Evolutionary conservation across 2,329 filamentous ascomycete genomes (phyloP).

Genomic region (Helminthosporium solani): DNA sequence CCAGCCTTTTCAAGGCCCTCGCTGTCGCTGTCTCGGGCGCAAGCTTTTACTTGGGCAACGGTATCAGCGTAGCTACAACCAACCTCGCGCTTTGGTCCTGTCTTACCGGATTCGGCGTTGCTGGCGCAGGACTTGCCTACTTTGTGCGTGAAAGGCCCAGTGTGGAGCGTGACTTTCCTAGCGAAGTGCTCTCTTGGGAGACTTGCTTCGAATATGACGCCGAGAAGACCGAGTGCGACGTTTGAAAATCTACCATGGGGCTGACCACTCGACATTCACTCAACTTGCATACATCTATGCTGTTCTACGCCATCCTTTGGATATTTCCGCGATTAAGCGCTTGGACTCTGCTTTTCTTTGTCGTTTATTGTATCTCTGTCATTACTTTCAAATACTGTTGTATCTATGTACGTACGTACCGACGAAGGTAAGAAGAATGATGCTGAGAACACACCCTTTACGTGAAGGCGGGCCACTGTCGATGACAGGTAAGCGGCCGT

Average conservation of each 20-base stretch:
- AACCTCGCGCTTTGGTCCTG: constrained; percentile 50
- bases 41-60: constrained; percentile 49
- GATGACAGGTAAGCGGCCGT: constrained; percentile 1
- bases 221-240: constrained; percentile 20
- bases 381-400: not conserved
- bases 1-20: constrained; percentile 49
- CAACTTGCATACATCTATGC: constrained; percentile 2
- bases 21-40: constrained; percentile 49
- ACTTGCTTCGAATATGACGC: constrained; percentile 48
- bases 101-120: constrained; percentile 43
- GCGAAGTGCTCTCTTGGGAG: constrained; percentile 48
- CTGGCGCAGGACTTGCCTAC: constrained; percentile 47
- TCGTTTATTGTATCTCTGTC: not conserved
- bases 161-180: constrained; percentile 48
- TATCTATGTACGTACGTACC: not conserved
- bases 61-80: constrained; percentile 45
- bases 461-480: not conserved
- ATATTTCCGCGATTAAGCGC: not conserved
- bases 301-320: constrained; percentile 1
- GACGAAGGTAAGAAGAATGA: not conserved
- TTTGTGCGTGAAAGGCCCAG: constrained; percentile 48
- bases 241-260: not conserved
- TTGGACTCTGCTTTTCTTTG: not conserved
- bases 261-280: constrained; percentile 2
- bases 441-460: not conserved